Base-by-base conservation (phyloP, 345 rosid genomes). In the Capsella bursapastoris region DNA sequence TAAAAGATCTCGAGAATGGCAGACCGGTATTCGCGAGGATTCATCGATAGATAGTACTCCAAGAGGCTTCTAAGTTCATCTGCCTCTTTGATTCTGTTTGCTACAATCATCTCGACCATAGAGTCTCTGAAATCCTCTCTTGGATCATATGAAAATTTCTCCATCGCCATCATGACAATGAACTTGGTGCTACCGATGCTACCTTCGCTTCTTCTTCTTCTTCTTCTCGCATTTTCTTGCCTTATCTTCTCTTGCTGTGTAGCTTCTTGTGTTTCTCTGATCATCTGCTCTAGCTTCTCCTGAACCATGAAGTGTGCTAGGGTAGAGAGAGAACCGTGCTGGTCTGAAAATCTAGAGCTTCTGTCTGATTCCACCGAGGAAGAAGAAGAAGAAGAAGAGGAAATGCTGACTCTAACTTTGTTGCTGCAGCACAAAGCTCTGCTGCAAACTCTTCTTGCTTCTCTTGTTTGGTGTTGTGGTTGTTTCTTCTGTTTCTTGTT, bases 281-380 rank as follows among this genome's bases (percentile, higher is more conserved):
- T 92, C 90, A 92, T 85, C 69, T 89, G 92, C 69, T 88, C 93
- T 8, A 92, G 85, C 81, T 87, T 85, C 77, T 92, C 90, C 45
- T 92, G 98, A 57, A 92, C 94, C 95, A 91, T 86, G 65, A 88
- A 90, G 64, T 91, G 98, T 37, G 94, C 64, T 15, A 93, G 72
- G 85, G 90, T 93, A 16, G 98, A 91, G 72, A 91, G 65, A 0
- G 91, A 79, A 6, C 85, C 76, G 34, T 84, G 75, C 31, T 80
- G 79, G 35, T 83, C 84, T 1, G 90, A 80, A 72, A 73, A 83
- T 82, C 77, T 32, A 8, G 68, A 66, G 11, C 57, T 66, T 25
- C 47, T 60, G 37, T 72, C 57, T 43, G 68, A 44, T 78, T 86
- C 91, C 74, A 80, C 85, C 0, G 92, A 82, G 7, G 93, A 81